These are phyloP conservation scores for Lathyrus oleraceus DNA, from an alignment of 306 rosid species.

Conservation along the genomic window DNA sequence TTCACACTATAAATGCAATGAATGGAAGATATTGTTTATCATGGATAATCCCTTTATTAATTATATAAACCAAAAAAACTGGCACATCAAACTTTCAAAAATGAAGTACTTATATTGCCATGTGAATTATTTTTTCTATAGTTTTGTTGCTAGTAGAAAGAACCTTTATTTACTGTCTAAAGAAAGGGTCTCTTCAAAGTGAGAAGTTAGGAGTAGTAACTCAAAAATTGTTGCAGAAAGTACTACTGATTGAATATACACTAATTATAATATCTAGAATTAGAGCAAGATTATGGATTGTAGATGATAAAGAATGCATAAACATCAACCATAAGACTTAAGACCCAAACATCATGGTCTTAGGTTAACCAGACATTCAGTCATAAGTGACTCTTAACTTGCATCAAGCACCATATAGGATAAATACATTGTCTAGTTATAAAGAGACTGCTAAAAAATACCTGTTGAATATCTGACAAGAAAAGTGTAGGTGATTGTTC, in stretches of 20 bases:
- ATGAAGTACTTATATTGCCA: neutral
- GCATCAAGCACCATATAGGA: constrained; percentile 17
- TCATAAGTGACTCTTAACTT: neutral
- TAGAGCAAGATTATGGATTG: too few species aligned
- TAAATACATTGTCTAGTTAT: constrained; percentile 2
- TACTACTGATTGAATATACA: too few species aligned
- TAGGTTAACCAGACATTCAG: constrained; percentile 24
- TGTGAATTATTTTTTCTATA: neutral
- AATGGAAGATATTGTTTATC: constrained; percentile 1
- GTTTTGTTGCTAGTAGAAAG: too few species aligned
- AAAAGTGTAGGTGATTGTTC: constrained; percentile 74
- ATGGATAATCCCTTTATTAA: neutral
- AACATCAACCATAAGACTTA: neutral
- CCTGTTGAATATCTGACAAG: constrained; percentile 86
- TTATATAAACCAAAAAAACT: neutral
- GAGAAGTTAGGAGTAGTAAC: too few species aligned
- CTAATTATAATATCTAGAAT: too few species aligned
- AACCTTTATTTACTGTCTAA: too few species aligned
- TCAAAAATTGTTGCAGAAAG: too few species aligned
- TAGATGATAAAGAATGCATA: too few species aligned
- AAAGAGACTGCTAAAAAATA: constrained; percentile 35
- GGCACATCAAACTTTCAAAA: neutral
- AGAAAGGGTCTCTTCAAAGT: too few species aligned
- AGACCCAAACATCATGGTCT: constrained; percentile 5
- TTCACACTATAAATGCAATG: neutral